These are phyloP conservation scores for Microstegium vimineum DNA, from an alignment of 176 grass and related monocot species.

Conservation along the genomic window DNA sequence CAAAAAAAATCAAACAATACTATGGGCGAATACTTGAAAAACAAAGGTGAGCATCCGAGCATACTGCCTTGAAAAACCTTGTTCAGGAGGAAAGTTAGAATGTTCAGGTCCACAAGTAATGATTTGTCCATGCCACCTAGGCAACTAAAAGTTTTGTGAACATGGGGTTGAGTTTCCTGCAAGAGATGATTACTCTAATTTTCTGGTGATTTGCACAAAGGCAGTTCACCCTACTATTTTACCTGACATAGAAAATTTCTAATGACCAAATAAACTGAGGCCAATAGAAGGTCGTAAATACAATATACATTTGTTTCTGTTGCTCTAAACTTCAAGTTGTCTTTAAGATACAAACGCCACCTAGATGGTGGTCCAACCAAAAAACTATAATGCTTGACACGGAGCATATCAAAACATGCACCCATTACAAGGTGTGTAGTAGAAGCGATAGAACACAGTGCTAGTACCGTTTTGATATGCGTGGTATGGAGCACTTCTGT, in stretches of 20 bases:
- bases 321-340: slow-evolving; percentile 10
- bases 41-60: neutral
- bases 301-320: slow-evolving; percentile 27
- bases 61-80: neutral
- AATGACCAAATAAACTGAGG: slow-evolving; percentile 13
- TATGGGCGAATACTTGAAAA: slow-evolving; percentile 4
- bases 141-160: neutral
- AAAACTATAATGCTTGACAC: neutral
- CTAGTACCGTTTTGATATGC: slow-evolving; percentile 86
- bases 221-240: neutral
- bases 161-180: neutral
- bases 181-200: neutral
- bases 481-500: slow-evolving; percentile 79
- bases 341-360: slow-evolving; percentile 46
- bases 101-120: neutral
- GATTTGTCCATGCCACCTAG: neutral
- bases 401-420: slow-evolving; percentile 7
- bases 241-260: neutral
- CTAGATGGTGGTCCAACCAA: slow-evolving; percentile 8
- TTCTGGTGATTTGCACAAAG: slow-evolving; percentile 13
- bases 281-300: neutral
- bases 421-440: slow-evolving; percentile 24
- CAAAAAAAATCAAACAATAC: slow-evolving; percentile 14
- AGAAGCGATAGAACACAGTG: slow-evolving; percentile 32
- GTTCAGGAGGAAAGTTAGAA: neutral